These are phyloP conservation scores for Boletus sp. DNA, from an alignment of 1,284 basidiomycete genomes.

Conservation along the genomic window DNA sequence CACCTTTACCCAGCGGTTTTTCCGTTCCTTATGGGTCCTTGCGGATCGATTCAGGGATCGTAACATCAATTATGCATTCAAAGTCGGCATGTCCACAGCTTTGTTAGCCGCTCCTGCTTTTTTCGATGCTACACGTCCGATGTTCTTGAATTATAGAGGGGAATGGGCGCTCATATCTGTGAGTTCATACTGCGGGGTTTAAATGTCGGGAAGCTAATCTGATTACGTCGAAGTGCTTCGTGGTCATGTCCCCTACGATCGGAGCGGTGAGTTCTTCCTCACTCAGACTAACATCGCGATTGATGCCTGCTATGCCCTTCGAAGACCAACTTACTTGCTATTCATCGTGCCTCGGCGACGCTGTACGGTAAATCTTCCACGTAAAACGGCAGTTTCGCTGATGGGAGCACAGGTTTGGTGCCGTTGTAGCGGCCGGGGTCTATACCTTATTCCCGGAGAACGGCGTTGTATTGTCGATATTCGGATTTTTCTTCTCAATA, in stretches of 20 bases:
- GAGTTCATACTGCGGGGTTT: constrained; percentile 25
- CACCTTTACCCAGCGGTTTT: constrained; percentile 53
- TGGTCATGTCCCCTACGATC: constrained; percentile 86
- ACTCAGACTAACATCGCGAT: constrained; percentile 3
- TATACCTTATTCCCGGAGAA: constrained; percentile 78
- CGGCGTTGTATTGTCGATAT: constrained; percentile 68
- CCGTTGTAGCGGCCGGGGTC: constrained; percentile 66
- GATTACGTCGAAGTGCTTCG: constrained; percentile 60
- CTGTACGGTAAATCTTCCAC: constrained; percentile 47
- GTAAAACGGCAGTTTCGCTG: constrained; percentile 1
- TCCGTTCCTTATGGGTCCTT: constrained; percentile 73
- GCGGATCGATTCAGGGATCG: constrained; percentile 68
- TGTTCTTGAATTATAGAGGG: constrained; percentile 79
- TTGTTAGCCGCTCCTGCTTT: constrained; percentile 85
- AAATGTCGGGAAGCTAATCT: constrained; percentile 8
- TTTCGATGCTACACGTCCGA: constrained; percentile 69
- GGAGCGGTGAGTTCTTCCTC: constrained; percentile 57
- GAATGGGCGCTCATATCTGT: constrained; percentile 96
- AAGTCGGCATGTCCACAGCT: constrained; percentile 79
- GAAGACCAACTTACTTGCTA: constrained; percentile 77
- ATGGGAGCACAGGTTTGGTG: constrained; percentile 60
- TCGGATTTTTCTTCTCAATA: constrained; percentile 87
- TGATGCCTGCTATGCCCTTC: constrained; percentile 12
- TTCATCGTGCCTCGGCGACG: constrained; percentile 80
- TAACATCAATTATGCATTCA: constrained; percentile 85